phyloP scores from a whole-genome alignment of 495 filamentous ascomycete species.

The Penicillium turbatum region DNA sequence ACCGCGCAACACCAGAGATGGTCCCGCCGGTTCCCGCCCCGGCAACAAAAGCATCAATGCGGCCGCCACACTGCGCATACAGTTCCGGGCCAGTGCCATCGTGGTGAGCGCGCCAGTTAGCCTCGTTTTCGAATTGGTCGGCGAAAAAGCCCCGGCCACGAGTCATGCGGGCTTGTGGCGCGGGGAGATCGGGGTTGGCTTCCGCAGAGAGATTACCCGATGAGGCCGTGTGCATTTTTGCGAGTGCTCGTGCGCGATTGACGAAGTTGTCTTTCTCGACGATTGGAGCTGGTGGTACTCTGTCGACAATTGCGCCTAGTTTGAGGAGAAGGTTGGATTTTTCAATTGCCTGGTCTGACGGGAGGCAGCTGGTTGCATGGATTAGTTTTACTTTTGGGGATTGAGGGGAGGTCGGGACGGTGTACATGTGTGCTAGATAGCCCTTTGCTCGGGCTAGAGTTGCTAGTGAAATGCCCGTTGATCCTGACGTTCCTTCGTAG shows the following conservation, averaged over 20 bases:
- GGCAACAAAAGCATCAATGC: conserved; percentile 83
- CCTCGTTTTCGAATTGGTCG: conserved; percentile 88
- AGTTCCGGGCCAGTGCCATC: conserved; percentile 87
- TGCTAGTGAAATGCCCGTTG: conserved; percentile 89
- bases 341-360: conserved; percentile 81
- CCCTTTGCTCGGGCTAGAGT: conserved; percentile 82
- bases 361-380: conserved; percentile 67
- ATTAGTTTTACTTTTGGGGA: conserved; percentile 3
- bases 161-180: conserved; percentile 14
- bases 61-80: conserved; percentile 67
- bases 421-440: conserved; percentile 84
- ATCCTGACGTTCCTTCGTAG: conserved; percentile 96
- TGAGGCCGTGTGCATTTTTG: conserved; percentile 61
- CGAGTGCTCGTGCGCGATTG: conserved; percentile 79
- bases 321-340: conserved; percentile 86
- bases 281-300: conserved; percentile 87
- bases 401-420: not conserved
- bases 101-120: conserved; percentile 84
- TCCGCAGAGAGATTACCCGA: conserved; percentile 22
- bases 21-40: conserved; percentile 97
- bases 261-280: conserved; percentile 89
- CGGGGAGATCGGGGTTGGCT: conserved; percentile 9
- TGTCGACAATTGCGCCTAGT: conserved; percentile 84
- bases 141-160: conserved; percentile 76
- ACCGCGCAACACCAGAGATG: conserved; percentile 78